These are phyloP conservation scores for Venturia aucupariae DNA, from an alignment of 2,329 filamentous ascomycete genomes.

Conservation along the genomic window DNA sequence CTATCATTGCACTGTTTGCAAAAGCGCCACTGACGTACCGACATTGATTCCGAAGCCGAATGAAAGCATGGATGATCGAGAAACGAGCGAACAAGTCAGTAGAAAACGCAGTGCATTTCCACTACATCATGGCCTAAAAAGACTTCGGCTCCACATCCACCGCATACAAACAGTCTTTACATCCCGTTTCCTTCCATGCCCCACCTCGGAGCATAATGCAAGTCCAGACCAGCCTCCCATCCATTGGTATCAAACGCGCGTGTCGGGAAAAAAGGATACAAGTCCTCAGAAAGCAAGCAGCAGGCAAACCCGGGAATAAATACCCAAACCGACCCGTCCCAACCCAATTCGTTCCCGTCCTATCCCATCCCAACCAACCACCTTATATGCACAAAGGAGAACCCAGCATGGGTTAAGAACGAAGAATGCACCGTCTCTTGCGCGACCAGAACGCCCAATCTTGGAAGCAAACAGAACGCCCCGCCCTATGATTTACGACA, in stretches of 20 bases:
- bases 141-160: background rate
- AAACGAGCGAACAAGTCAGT: too few relatives aligned
- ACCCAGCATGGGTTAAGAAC: background rate
- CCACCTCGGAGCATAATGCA: background rate
- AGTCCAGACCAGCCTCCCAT: background rate
- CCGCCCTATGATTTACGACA: background rate
- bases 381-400: background rate
- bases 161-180: background rate
- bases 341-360: background rate
- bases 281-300: background rate
- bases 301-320: background rate
- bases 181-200: background rate
- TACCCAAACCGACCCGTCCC: background rate
- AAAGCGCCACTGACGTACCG: too few relatives aligned
- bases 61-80: too few relatives aligned
- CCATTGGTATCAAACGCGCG: constrained; percentile 8
- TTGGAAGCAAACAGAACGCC: background rate
- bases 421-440: background rate
- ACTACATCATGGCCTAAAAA: background rate
- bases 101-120: background rate
- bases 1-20: too few relatives aligned
- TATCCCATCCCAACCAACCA: background rate
- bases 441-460: background rate
- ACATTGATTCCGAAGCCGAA: too few relatives aligned
- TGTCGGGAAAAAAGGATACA: background rate